These are phyloP conservation scores for Paramecium caudatum DNA, from an alignment of 73 alveolate species.

Conservation along the genomic window DNA sequence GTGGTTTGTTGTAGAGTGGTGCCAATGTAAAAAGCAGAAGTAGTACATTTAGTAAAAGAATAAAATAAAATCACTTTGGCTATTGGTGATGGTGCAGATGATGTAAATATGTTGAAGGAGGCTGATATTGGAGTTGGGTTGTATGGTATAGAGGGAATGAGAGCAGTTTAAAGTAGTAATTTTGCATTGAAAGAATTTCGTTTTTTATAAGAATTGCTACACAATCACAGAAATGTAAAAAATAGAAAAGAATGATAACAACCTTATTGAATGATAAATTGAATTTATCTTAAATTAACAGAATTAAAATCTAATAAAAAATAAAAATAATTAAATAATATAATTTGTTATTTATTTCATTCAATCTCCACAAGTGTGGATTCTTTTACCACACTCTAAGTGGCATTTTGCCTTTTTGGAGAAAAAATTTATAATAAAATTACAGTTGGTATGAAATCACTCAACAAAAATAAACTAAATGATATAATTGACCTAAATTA, in stretches of 20 bases:
- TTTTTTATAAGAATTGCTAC: constrained; percentile 87
- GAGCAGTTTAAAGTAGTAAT: constrained; percentile 96
- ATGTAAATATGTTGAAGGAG: constrained; percentile 91
- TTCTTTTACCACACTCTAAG: neutral
- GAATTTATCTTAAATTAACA: too few relatives aligned
- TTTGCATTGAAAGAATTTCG: constrained; percentile 95
- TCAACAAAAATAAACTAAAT: neutral
- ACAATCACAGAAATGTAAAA: constrained; percentile 95
- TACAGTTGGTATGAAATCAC: constrained; percentile 9
- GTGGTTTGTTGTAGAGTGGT: constrained; percentile 92
- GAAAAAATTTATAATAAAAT: neutral
- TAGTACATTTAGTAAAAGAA: constrained; percentile 84
- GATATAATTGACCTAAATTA: neutral
- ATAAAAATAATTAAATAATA: neutral
- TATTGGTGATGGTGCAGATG: constrained; percentile 98
- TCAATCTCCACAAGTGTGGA: constrained; percentile 32
- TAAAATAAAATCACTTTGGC: constrained; percentile 87
- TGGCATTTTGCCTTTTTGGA: neutral
- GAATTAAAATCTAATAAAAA: too few relatives aligned
- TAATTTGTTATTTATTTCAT: constrained; percentile 5
- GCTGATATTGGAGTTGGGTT: constrained; percentile 90
- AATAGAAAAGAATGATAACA: too few relatives aligned
- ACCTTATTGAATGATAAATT: too few relatives aligned
- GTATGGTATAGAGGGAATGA: constrained; percentile 97
- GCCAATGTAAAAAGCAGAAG: constrained; percentile 90